Evolutionary conservation across 371 early-diverging fungal species (phyloP).

Genomic region (Mucor lusitanicus): DNA sequence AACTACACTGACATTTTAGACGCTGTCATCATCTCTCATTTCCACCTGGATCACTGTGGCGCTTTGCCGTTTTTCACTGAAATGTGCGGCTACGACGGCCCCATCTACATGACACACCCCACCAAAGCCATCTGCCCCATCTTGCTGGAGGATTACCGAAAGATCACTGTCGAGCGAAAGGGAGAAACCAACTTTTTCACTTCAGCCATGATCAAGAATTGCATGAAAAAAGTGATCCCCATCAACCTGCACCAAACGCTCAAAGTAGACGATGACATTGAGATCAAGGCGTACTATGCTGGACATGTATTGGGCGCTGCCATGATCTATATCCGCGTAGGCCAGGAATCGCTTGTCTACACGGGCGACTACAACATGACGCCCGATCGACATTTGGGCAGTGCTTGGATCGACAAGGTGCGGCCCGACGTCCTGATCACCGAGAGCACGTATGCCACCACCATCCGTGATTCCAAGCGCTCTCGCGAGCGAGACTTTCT

Average conservation of each 20-base stretch:
- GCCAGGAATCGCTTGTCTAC: constrained; percentile 87
- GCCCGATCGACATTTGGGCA: constrained; percentile 93
- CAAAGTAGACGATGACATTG: constrained; percentile 79
- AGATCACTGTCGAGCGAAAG: constrained; percentile 84
- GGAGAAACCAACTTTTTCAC: constrained; percentile 90
- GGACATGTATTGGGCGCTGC: constrained; percentile 99
- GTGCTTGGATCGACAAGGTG: constrained; percentile 92
- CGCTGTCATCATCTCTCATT: constrained; percentile 93
- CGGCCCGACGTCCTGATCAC: constrained; percentile 93
- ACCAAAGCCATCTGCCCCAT: constrained; percentile 95
- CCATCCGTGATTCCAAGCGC: constrained; percentile 92
- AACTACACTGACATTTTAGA: constrained; percentile 87
- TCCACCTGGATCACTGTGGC: constrained; percentile 98
- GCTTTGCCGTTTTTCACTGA: constrained; percentile 96
- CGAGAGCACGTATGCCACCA: constrained; percentile 96
- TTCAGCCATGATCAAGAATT: constrained; percentile 80
- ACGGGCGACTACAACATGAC: constrained; percentile 99
- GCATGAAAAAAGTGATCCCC: constrained; percentile 90
- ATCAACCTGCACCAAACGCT: constrained; percentile 90
- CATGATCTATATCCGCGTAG: constrained; percentile 90
- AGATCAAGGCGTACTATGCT: constrained; percentile 94
- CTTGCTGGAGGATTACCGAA: constrained; percentile 90
- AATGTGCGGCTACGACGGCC: constrained; percentile 92
- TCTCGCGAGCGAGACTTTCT: constrained; percentile 92
- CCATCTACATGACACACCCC: constrained; percentile 96